Evolutionary conservation across 2,329 filamentous ascomycete genomes (phyloP).

Genomic region (Apiospora sp.): DNA sequence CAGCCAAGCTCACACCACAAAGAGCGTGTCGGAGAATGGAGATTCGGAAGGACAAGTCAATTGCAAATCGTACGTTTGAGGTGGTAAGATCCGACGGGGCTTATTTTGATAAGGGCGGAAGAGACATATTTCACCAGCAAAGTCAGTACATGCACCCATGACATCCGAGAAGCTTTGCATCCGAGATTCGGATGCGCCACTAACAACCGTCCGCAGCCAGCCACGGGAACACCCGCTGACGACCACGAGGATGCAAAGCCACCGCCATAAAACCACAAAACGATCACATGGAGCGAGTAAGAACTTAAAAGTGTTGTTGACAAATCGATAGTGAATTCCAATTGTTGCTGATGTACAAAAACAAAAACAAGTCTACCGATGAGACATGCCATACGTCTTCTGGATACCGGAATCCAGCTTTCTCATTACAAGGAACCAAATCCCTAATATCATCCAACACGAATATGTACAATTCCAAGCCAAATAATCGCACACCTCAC

Average conservation of each 20-base stretch:
- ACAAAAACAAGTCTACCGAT: not conserved
- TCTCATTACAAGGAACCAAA: not conserved
- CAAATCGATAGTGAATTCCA: not conserved
- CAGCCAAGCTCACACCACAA: not conserved
- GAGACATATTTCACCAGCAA: not conserved
- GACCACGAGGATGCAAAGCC: not conserved
- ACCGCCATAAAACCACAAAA: not conserved
- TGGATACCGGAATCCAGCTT: not conserved
- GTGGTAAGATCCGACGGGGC: not conserved
- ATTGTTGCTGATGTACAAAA: conserved; percentile 7
- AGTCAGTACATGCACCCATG: not conserved
- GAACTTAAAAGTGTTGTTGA: not conserved
- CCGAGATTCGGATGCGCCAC: conserved; percentile 19
- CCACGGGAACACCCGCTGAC: not conserved
- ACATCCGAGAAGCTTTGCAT: conserved; percentile 9
- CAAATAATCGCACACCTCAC: not conserved
- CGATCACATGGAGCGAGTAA: not conserved
- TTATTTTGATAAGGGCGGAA: not conserved
- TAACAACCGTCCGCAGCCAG: not conserved
- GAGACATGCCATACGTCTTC: conserved; percentile 10
- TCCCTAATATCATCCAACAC: not conserved
- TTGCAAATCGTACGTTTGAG: not conserved
- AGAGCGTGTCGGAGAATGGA: not conserved
- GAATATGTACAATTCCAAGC: not conserved
- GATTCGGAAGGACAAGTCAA: not conserved